A percentile compares a stretch with the other conserved stretches of the same genome.
These are phyloP conservation scores for Brassica carinata DNA, from an alignment of 345 rosid species.

Conservation along the genomic window DNA sequence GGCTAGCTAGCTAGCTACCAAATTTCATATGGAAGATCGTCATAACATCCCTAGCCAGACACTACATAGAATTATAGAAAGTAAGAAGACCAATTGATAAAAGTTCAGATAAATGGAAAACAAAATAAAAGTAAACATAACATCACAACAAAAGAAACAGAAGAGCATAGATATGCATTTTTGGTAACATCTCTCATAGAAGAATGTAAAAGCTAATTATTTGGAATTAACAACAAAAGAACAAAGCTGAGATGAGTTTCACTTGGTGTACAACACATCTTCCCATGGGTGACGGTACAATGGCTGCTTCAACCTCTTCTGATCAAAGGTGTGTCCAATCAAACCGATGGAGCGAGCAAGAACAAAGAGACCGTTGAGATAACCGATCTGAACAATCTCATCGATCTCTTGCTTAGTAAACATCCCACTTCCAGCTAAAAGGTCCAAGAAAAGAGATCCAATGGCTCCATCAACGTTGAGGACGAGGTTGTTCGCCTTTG, in stretches of 20 bases:
- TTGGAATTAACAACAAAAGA: constrained; percentile 1
- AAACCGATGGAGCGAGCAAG: constrained; percentile 91
- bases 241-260: constrained; percentile 28
- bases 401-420: constrained; percentile 93
- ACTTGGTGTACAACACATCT: constrained; percentile 98
- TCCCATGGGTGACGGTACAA: constrained; percentile 98
- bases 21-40: neutral
- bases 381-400: constrained; percentile 84
- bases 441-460: constrained; percentile 95
- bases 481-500: constrained; percentile 86
- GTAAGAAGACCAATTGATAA: neutral
- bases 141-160: constrained; percentile 18
- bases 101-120: constrained; percentile 10
- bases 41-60: neutral
- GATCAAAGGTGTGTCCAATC: constrained; percentile 94
- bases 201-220: constrained; percentile 28
- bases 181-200: constrained; percentile 22
- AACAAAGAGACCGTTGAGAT: constrained; percentile 88
- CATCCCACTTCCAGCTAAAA: constrained; percentile 92
- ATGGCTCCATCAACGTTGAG: constrained; percentile 91
- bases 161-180: constrained; percentile 24
- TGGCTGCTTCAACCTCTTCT: constrained; percentile 97
- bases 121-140: constrained; percentile 2
- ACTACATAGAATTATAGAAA: neutral
- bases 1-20: neutral